Conservation (phyloP, 768 basidiomycete species). For the Asterophora lycoperdoides region DNA sequence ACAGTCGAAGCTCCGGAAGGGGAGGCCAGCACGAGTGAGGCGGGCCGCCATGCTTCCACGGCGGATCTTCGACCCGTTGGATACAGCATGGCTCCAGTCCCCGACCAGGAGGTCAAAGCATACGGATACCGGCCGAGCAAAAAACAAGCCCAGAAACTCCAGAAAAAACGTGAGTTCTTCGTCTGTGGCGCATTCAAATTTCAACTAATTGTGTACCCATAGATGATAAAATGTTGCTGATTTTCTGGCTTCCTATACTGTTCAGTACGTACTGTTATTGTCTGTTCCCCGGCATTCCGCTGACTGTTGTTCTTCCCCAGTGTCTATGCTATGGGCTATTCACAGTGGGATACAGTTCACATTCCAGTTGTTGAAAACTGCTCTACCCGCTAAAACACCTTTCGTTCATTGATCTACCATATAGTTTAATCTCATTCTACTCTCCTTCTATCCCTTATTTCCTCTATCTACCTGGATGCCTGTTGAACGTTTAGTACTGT, state of each 20-base stretch:
- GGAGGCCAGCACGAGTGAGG: conserved; percentile 3
- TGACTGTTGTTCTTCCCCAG: conserved; percentile 27
- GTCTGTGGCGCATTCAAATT: neutral
- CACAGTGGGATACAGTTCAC: conserved; percentile 51
- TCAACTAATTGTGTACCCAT: conserved; percentile 12
- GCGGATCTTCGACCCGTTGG: conserved; percentile 37
- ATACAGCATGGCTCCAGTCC: conserved; percentile 46
- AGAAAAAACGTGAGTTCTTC: conserved; percentile 63
- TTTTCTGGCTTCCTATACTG: conserved; percentile 86
- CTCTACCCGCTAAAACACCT: conserved; percentile 41
- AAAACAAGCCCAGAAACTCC: conserved; percentile 40
- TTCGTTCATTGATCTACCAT: conserved; percentile 32
- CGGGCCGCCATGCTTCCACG: conserved; percentile 19
- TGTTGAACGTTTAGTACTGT: conserved; percentile 6
- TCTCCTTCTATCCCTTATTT: neutral
- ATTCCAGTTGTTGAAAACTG: conserved; percentile 45
- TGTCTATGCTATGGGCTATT: conserved; percentile 60
- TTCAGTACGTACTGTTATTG: conserved; percentile 46
- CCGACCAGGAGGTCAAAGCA: conserved; percentile 66
- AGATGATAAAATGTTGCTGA: conserved; percentile 82
- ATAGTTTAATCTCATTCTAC: conserved; percentile 8
- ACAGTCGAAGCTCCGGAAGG: conserved; percentile 12
- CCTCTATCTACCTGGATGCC: conserved; percentile 1
- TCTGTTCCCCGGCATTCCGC: neutral
- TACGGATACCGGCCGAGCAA: conserved; percentile 58